Base-by-base conservation (phyloP, 164 flowering plant species). In the Protea cynaroides region DNA sequence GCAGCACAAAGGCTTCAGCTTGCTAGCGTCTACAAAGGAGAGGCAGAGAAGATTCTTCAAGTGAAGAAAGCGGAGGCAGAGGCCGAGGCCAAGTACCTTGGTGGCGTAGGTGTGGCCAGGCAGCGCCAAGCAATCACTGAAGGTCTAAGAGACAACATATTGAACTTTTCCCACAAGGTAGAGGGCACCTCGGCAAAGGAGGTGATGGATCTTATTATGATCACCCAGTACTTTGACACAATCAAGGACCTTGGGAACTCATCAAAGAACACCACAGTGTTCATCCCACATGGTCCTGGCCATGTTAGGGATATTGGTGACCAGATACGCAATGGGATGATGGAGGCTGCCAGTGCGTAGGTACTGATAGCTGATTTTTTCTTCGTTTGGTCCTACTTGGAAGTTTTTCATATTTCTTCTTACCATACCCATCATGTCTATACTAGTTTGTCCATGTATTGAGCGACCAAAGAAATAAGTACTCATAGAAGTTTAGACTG, bases 61-160 rank as follows among this genome's bases (percentile, higher is more conserved):
- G 91, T 95, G 22, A 95, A 95, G 68, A 88, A 66, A 63, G 99
- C 99, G 9, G 99, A 95, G 74, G 99, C 90, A 0, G 99, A 95
- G 66, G 97, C 99, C 13, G 99, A 95, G 71, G 75, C 99, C 72
- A 95, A 95, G 79, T 95, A 85, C 78, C 80, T 95, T 9, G 97
- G 96, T 40, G 99, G 99, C 21, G 83, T 95, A 36, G 99, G 99
- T 21, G 99, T 95, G 59, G 99, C 99, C 7, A 82, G 87, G 79
- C 99, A 95, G 78, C 78, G 99, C 69, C 97, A 95, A 70, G 99
- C 99, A 49, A 95, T 95, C 66, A 95, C 99, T 7, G 96, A 95
- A 61, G 99, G 97, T 4, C 63, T 95, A 66, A 81, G 99, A 69
- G 99, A 95, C 79, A 95, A 95, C 78, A 92, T 95, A 51, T 50